A percentile compares a stretch with the other conserved stretches of the same genome.
Evolutionary conservation across 768 basidiomycete genomes (phyloP).

Genomic region (Mycena pura): DNA sequence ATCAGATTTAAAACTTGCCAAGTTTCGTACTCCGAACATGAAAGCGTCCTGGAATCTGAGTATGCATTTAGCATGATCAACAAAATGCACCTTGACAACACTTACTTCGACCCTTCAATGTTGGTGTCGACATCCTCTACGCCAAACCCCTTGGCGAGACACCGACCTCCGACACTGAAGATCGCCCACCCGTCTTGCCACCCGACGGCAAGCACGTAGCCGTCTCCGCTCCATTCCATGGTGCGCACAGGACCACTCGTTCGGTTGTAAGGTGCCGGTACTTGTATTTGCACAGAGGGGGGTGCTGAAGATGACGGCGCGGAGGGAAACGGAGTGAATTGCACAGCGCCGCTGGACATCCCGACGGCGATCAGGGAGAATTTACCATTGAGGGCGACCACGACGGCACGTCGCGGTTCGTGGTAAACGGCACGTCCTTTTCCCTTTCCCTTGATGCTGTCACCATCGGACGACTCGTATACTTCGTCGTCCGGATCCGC

Average conservation of each 20-base stretch:
- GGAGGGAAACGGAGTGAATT: conserved; percentile 75
- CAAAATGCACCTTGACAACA: conserved; percentile 5
- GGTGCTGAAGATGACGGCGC: conserved; percentile 56
- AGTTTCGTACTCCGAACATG: conserved; percentile 76
- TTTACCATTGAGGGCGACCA: conserved; percentile 73
- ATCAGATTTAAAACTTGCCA: conserved; percentile 57
- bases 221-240: conserved; percentile 95
- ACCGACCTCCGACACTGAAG: conserved; percentile 88
- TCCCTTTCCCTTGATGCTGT: conserved; percentile 18
- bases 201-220: conserved; percentile 92
- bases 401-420: conserved; percentile 70
- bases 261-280: conserved; percentile 67
- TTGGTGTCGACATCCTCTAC: conserved; percentile 54
- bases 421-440: conserved; percentile 50
- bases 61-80: conserved; percentile 4
- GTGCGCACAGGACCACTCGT: conserved; percentile 67
- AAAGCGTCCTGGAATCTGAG: conserved; percentile 79
- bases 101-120: conserved; percentile 61
- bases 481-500: conserved; percentile 10
- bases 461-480: conserved; percentile 11
- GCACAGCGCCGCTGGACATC: conserved; percentile 59
- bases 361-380: conserved; percentile 88
- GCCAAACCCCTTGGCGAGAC: conserved; percentile 80
- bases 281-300: conserved; percentile 63
- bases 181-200: conserved; percentile 92